Evolutionary conservation across 495 filamentous ascomycete genomes (phyloP), one percentile per base, ranked within the genome.

Genomic region (Talaromyces nanjingensis): DNA sequence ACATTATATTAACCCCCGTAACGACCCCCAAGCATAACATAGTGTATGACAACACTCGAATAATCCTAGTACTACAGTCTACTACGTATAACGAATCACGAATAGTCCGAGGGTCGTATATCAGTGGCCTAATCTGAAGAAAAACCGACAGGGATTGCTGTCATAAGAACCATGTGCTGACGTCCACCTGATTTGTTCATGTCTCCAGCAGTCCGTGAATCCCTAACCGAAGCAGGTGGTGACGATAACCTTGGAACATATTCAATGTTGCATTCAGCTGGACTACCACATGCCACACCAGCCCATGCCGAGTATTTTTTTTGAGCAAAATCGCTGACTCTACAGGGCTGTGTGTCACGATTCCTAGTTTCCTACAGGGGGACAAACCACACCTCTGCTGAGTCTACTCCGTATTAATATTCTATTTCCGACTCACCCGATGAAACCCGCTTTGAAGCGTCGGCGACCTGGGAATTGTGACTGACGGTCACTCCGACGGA

Each of bases 41-140:
- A n/a, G 8, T 49, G 45, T 49, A 49, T 22, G n/a, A 49, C 45
- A 20, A 20, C n/a, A 49, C 14, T 42, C 14, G 37, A 42, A 16
- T 11, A 42, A 42, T 42, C 37, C 37, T 42, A 42, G 37, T 42
- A 16, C 14, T 42, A 9, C 12, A 4, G 27, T 27, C 27, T 27
- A 27, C 27, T 27, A 27, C 27, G 27, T 27, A 16, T 12, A 20
- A 18, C 18, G n/a, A 49, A 49, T 49, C 45, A 49, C 18, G 45
- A 18, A 18, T 49, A 49, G 18, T 49, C 45, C 45, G 45, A 49
- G 45, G n/a, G 27, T 56, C 53, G 27, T 29, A 56, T 56, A 29
- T 56, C 22, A 56, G n/a, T 29, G 53, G 27, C 27, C 53, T 27
- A 25, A 56, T 56, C 53, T 56, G 53, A 56, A 56, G 45, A 56